Conservation (phyloP, 202 grass and related monocot species). For the Bolboschoenoplectus hybrid region DNA sequence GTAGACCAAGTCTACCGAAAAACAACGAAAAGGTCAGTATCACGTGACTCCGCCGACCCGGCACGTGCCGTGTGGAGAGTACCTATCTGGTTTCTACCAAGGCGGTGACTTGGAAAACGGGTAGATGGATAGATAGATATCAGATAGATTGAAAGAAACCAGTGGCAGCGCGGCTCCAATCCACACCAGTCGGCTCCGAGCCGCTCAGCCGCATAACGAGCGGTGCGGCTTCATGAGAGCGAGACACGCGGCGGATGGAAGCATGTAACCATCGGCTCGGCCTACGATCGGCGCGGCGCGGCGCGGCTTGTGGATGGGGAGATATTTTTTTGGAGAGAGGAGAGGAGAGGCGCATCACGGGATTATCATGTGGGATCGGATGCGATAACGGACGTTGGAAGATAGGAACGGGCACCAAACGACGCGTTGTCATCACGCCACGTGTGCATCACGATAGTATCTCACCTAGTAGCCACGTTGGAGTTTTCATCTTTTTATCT, state of each 20-base stretch:
- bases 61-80: not conserved
- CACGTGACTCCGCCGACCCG: not conserved
- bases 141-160: too few relatives aligned
- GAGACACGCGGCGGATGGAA: too few relatives aligned
- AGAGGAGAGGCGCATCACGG: not conserved
- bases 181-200: not conserved
- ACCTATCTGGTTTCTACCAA: too few relatives aligned
- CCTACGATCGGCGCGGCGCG: not conserved
- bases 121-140: too few relatives aligned
- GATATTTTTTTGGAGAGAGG: not conserved
- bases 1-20: not conserved
- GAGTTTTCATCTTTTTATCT: too few relatives aligned
- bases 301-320: not conserved
- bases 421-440: constrained; percentile 29
- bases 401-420: constrained; percentile 24
- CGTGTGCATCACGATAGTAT: not conserved
- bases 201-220: not conserved
- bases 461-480: too few relatives aligned
- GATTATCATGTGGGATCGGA: too few relatives aligned
- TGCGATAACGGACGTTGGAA: constrained; percentile 5
- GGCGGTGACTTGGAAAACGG: not conserved
- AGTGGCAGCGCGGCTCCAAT: too few relatives aligned
- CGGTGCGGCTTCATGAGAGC: too few relatives aligned
- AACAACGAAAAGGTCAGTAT: not conserved
- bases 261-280: not conserved